A percentile compares a stretch with the other conserved stretches of the same genome.
Conservation (phyloP, 306 rosid genomes). For the Psophocarpus tetragonolobus region DNA sequence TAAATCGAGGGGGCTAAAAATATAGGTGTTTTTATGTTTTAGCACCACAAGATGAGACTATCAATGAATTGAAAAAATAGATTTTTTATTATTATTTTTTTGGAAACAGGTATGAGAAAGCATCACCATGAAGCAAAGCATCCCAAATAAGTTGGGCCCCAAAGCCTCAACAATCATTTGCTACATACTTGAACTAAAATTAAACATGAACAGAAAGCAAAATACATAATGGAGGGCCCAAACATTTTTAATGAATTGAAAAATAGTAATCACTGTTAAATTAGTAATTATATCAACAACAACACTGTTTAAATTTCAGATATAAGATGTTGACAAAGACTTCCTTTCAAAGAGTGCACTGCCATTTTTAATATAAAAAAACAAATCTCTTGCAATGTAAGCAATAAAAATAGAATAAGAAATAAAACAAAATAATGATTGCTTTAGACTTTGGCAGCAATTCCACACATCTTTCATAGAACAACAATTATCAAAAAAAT, state of each 20-base stretch:
- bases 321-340: background rate
- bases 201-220: no score
- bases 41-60: background rate
- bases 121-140: no score
- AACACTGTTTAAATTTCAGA: background rate
- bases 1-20: conserved; percentile 11
- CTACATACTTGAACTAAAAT: no score
- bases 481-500: background rate
- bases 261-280: background rate
- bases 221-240: no score
- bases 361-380: background rate
- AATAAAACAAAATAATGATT: background rate
- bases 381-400: background rate
- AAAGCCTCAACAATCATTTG: no score
- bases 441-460: background rate
- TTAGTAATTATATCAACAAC: conserved; percentile 6
- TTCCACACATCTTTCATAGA: conserved; percentile 32
- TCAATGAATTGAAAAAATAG: background rate
- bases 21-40: background rate
- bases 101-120: no score
- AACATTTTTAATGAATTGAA: background rate
- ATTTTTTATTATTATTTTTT: no score
- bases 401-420: background rate
- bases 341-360: conserved; percentile 9
- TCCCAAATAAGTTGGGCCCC: no score